phyloP scores from a whole-genome alignment of 371 early-diverging fungal species.

The Mucor piriformis region DNA sequence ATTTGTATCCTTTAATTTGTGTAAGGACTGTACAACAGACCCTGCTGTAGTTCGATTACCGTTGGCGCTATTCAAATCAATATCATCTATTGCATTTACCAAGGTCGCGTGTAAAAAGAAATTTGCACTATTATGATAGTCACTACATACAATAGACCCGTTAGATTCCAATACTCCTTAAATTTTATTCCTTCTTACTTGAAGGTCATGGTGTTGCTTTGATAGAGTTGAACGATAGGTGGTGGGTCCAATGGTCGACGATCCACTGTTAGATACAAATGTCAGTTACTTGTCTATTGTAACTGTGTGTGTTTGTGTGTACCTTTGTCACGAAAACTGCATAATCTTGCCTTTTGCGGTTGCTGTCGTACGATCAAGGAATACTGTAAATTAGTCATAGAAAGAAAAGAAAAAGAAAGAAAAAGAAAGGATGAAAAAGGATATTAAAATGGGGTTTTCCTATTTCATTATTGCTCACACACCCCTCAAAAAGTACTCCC shows the following conservation, averaged over 20 bases:
- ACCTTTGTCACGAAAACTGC: constrained; percentile 63
- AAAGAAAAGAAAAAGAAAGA: too few species aligned
- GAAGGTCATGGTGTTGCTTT: constrained; percentile 16
- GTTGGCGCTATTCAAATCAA: constrained; percentile 35
- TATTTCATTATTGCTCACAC: neutral
- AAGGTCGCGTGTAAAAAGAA: constrained; percentile 49
- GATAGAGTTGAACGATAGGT: constrained; percentile 46
- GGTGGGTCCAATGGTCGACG: constrained; percentile 58
- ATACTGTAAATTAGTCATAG: constrained; percentile 16
- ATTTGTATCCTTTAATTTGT: constrained; percentile 49
- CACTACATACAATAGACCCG: constrained; percentile 4
- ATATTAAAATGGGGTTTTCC: neutral
- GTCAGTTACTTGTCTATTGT: constrained; percentile 4
- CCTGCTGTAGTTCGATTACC: constrained; percentile 49
- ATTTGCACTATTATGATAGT: constrained; percentile 38
- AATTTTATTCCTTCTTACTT: constrained; percentile 17
- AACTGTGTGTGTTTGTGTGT: neutral
- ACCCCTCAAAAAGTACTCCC: neutral
- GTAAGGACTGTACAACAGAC: constrained; percentile 48
- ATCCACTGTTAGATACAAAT: constrained; percentile 32
- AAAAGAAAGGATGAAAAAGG: neutral
- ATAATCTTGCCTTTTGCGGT: constrained; percentile 55
- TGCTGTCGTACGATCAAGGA: constrained; percentile 50
- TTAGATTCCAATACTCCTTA: neutral
- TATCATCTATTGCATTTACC: constrained; percentile 22